Evolutionary conservation across 2,329 filamentous ascomycete genomes (phyloP).

Genomic region (Cytospora piceicola): DNA sequence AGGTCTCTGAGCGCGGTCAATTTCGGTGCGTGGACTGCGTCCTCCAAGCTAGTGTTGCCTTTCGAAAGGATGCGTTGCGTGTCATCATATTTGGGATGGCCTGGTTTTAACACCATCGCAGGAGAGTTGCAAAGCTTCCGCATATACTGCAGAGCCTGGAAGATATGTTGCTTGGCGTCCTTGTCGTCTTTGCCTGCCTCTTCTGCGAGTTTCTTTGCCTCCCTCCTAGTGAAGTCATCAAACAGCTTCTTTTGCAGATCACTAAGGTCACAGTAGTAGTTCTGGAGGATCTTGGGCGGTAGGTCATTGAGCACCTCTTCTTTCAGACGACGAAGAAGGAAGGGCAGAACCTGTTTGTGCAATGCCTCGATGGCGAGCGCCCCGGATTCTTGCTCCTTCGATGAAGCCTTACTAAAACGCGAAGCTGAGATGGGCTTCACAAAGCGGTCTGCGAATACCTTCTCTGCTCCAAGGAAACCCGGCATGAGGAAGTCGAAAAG

Average conservation of each 20-base stretch:
- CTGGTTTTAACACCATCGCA: slow-evolving; percentile 92
- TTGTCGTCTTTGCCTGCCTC: slow-evolving; percentile 86
- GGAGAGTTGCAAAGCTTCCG: slow-evolving; percentile 98
- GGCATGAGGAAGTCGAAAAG: slow-evolving; percentile 99
- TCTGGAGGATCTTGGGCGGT: slow-evolving; percentile 97
- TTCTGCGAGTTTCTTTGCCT: slow-evolving; percentile 83
- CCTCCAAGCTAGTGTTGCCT: slow-evolving; percentile 80
- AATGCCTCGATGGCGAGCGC: slow-evolving; percentile 96
- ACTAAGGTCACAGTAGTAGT: slow-evolving; percentile 98
- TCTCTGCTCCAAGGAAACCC: slow-evolving; percentile 90
- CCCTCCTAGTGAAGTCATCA: slow-evolving; percentile 93
- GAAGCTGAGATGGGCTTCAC: slow-evolving; percentile 94
- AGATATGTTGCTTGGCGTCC: slow-evolving; percentile 96
- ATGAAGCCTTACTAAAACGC: slow-evolving; percentile 94
- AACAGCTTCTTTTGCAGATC: slow-evolving; percentile 94
- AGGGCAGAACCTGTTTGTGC: slow-evolving; percentile 96
- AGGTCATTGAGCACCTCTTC: slow-evolving; percentile 96
- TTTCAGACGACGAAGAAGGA: slow-evolving; percentile 92
- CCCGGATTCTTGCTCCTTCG: slow-evolving; percentile 96
- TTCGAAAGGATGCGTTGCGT: slow-evolving; percentile 80
- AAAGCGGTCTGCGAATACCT: slow-evolving; percentile 94
- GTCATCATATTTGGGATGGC: slow-evolving; percentile 85
- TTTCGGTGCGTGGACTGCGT: slow-evolving; percentile 89
- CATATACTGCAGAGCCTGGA: slow-evolving; percentile 99
- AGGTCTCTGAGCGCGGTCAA: slow-evolving; percentile 87